A percentile compares a stretch with the other conserved stretches of the same genome.
Evolutionary conservation across 257 asterid genomes (phyloP).

Genomic region (Solanum habrochaites): DNA sequence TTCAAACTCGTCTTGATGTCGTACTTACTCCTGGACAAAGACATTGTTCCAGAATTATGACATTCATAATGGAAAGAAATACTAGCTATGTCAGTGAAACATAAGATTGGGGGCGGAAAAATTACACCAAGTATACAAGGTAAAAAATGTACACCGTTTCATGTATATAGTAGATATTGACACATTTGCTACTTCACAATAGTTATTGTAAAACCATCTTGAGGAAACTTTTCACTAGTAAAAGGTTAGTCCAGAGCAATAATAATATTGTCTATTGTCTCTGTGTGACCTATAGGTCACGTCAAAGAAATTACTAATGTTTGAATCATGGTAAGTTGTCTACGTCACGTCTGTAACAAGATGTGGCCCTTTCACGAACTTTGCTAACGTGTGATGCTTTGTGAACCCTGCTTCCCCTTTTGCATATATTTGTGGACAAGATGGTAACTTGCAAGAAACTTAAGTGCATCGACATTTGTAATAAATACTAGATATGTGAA

Average conservation of each 20-base stretch:
- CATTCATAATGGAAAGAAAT: not conserved
- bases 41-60: not conserved
- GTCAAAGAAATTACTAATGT: no score
- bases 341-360: no score
- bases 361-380: no score
- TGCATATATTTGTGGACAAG: no score
- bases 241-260: not conserved
- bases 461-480: no score
- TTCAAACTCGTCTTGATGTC: conserved; percentile 57
- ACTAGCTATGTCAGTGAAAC: not conserved
- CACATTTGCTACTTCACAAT: conserved; percentile 32
- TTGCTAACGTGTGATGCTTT: no score
- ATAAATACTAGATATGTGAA: no score
- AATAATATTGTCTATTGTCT: not conserved
- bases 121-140: not conserved
- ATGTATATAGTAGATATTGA: not conserved
- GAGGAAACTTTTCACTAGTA: conserved; percentile 22
- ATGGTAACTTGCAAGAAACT: no score
- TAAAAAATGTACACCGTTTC: no score
- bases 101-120: conserved; percentile 11
- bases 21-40: conserved; percentile 32
- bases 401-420: no score
- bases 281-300: no score
- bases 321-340: no score
- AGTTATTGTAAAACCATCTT: conserved; percentile 41